Conservation (phyloP, 768 basidiomycete genomes). For the Russula sp. region DNA sequence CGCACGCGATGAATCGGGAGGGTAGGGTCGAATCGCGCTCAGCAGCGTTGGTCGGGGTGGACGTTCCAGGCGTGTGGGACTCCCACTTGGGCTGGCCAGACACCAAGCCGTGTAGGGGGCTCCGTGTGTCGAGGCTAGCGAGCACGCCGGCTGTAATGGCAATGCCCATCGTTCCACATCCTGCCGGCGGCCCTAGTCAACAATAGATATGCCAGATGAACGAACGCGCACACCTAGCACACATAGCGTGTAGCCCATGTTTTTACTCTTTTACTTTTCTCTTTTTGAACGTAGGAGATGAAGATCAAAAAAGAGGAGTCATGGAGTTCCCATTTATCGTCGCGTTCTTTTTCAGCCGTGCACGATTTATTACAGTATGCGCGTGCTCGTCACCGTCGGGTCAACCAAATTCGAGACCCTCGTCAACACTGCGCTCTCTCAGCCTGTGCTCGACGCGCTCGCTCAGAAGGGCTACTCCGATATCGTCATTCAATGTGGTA, state of each 20-base stretch:
- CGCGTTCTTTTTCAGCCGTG: background rate
- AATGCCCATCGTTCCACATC: conserved; percentile 98
- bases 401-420: conserved; percentile 83
- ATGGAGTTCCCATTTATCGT: background rate
- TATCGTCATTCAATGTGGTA: conserved; percentile 75
- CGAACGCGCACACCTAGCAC: conserved; percentile 53
- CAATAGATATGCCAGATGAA: conserved; percentile 12
- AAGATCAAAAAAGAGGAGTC: conserved; percentile 1
- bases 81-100: conserved; percentile 50
- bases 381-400: conserved; percentile 79
- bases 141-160: conserved; percentile 92
- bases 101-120: conserved; percentile 25
- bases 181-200: conserved; percentile 36
- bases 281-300: conserved; percentile 1
- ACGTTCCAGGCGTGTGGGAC: conserved; percentile 64
- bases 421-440: conserved; percentile 52
- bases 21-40: conserved; percentile 67
- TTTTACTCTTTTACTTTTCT: conserved; percentile 5
- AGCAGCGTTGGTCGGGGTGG: conserved; percentile 48
- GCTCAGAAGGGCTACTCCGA: conserved; percentile 47
- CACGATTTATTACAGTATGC: conserved; percentile 23
- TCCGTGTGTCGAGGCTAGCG: conserved; percentile 61
- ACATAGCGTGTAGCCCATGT: conserved; percentile 93
- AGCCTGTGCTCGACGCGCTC: conserved; percentile 52
- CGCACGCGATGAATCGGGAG: conserved; percentile 79